Percentiles rank a stretch among this genome's conserved stretches.
phyloP scores from a whole-genome alignment of 768 basidiomycete genomes.

The Cyathus striatus region DNA sequence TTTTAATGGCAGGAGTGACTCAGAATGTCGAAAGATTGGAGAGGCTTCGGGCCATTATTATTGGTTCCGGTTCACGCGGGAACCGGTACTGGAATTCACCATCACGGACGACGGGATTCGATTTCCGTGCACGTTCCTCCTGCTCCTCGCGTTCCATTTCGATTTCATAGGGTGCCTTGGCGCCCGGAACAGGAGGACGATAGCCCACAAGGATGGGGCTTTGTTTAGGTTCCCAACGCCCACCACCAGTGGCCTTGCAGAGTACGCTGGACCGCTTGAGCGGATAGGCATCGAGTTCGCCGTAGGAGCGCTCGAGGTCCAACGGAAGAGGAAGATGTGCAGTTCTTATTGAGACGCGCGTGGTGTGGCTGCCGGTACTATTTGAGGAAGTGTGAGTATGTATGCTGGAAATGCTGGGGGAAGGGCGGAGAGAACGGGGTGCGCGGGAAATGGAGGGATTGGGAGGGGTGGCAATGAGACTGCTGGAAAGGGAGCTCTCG shows the following conservation, averaged over 20 bases:
- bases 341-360: conserved; percentile 24
- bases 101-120: conserved; percentile 65
- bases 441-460: conserved; percentile 22
- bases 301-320: conserved; percentile 47
- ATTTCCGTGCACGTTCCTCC: conserved; percentile 38
- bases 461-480: conserved; percentile 19
- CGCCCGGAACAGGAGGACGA: conserved; percentile 58
- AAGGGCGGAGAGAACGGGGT: conserved; percentile 22
- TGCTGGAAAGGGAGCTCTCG: conserved; percentile 24
- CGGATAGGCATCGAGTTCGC: conserved; percentile 73
- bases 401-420: conserved; percentile 28
- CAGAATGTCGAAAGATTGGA: conserved; percentile 59
- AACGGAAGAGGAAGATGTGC: conserved; percentile 33
- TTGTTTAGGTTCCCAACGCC: conserved; percentile 73
- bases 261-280: conserved; percentile 59
- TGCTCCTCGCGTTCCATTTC: conserved; percentile 66
- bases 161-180: conserved; percentile 63
- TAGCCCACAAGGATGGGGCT: conserved; percentile 38
- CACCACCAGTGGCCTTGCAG: conserved; percentile 77
- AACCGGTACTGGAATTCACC: conserved; percentile 65
- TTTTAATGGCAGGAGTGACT: conserved; percentile 14
- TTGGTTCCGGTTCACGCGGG: conserved; percentile 41
- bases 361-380: conserved; percentile 13
- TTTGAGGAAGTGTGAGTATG: conserved; percentile 26
- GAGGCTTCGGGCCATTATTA: conserved; percentile 39